phyloP scores from a whole-genome alignment of 164 flowering plant genomes.

The Nymphaea colorata region DNA sequence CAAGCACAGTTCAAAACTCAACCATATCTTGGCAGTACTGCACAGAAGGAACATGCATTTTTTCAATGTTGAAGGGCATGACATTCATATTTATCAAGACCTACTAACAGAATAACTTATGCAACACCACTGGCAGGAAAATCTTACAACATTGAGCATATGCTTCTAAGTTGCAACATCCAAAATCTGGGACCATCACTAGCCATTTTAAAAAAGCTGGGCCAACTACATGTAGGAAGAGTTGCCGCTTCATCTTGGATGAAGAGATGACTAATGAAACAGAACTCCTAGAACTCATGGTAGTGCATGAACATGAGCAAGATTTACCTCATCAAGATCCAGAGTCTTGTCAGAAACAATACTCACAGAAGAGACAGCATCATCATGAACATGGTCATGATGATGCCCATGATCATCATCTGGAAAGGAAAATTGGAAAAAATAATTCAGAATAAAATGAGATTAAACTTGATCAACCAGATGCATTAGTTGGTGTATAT shows the following conservation, averaged over 20 bases:
- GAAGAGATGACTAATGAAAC: not conserved
- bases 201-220: not conserved
- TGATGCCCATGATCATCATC: constrained; percentile 47
- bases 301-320: not conserved
- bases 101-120: no score
- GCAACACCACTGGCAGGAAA: not conserved
- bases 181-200: not conserved
- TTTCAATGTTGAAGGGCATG: no score
- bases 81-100: no score
- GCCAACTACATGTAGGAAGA: not conserved
- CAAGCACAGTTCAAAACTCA: no score
- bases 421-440: constrained; percentile 7
- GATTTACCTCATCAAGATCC: constrained; percentile 80
- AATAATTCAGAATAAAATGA: not conserved
- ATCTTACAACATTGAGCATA: not conserved
- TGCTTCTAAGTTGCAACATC: not conserved
- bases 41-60: no score
- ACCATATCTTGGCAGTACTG: no score
- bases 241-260: not conserved
- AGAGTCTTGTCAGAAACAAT: constrained; percentile 82
- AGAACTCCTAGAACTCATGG: not conserved
- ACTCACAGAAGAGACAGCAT: constrained; percentile 85
- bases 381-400: constrained; percentile 78
- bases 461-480: not conserved
- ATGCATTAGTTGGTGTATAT: no score